phyloP scores from a whole-genome alignment of 2,329 filamentous ascomycete species.

The Botryotinia globosa region DNA sequence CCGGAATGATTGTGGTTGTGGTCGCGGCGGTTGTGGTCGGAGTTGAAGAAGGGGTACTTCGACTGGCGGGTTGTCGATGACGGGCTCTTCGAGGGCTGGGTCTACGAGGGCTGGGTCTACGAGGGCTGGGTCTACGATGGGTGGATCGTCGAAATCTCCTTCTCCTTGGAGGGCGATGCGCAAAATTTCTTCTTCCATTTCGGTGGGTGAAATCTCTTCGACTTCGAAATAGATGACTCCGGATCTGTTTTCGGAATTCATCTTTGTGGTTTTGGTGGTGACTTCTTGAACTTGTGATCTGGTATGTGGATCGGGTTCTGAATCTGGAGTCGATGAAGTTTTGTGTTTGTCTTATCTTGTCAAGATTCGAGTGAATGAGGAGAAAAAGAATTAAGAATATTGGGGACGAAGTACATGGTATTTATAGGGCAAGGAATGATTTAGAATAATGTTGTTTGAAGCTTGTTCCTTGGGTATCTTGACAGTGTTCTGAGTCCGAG shows the following conservation, averaged over 20 bases:
- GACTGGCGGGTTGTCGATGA: background rate
- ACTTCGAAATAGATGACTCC: background rate
- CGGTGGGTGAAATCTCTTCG: background rate
- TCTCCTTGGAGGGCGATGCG: background rate
- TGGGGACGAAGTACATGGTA: background rate
- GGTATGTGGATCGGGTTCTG: background rate
- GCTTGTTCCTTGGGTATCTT: background rate
- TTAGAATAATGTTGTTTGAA: background rate
- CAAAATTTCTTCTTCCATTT: too few species aligned
- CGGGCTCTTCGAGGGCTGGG: background rate
- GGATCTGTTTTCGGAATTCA: background rate
- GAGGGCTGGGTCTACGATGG: background rate
- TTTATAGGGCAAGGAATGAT: background rate
- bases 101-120: too few species aligned
- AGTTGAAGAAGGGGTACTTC: background rate
- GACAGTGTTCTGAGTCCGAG: background rate
- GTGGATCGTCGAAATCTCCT: background rate
- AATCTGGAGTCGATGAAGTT: background rate
- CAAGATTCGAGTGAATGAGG: background rate
- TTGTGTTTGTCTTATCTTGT: background rate
- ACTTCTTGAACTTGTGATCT: background rate
- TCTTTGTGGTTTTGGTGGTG: background rate
- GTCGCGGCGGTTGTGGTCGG: background rate
- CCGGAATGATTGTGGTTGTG: background rate
- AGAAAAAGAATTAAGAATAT: background rate